phyloP scores from a whole-genome alignment of 768 basidiomycete genomes.

The Russula dissimulans region DNA sequence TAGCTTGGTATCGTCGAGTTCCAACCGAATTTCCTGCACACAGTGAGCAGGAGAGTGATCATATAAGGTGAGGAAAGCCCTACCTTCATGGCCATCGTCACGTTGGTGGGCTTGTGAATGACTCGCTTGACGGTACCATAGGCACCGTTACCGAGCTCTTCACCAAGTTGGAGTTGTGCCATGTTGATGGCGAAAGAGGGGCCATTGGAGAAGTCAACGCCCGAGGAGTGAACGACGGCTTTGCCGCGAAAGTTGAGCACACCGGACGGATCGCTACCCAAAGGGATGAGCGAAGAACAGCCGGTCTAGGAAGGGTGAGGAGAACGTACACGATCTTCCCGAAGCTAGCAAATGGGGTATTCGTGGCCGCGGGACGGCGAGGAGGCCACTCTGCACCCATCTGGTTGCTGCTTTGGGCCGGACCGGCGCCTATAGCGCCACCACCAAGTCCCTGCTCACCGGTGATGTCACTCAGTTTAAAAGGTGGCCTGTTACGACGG shows the following conservation, averaged over 20 bases:
- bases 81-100: constrained; percentile 99
- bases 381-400: constrained; percentile 29
- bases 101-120: constrained; percentile 86
- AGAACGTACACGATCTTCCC: constrained; percentile 80
- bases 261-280: constrained; percentile 84
- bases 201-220: constrained; percentile 85
- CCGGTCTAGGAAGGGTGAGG: not conserved
- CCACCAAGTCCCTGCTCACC: constrained; percentile 35
- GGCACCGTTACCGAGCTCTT: constrained; percentile 93
- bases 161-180: constrained; percentile 81
- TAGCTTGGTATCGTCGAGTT: constrained; percentile 87
- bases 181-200: constrained; percentile 90
- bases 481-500: constrained; percentile 41
- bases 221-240: constrained; percentile 83
- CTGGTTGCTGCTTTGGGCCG: constrained; percentile 54
- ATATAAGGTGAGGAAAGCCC: constrained; percentile 15
- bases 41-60: not conserved
- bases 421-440: constrained; percentile 54
- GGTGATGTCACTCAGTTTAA: constrained; percentile 56
- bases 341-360: constrained; percentile 86
- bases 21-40: constrained; percentile 88
- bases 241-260: constrained; percentile 89
- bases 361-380: constrained; percentile 28
- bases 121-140: constrained; percentile 98
- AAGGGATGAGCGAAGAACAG: not conserved